Conservation (phyloP, 2,329 filamentous ascomycete species). For the Drechslera avenae region DNA sequence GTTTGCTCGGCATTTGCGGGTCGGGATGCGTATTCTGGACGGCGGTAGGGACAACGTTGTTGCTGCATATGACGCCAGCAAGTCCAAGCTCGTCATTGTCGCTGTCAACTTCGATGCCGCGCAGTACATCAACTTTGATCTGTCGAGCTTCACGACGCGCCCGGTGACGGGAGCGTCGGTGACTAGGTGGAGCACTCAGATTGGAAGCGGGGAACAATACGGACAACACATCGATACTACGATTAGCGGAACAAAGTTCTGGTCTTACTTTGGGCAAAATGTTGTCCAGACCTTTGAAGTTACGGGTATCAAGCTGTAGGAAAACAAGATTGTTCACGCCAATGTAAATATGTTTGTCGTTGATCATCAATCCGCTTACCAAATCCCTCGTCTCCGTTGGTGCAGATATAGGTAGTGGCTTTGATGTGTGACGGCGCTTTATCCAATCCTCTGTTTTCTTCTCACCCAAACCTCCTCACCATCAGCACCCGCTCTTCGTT, state of each 20-base stretch:
- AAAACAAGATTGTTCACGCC: too few relatives aligned
- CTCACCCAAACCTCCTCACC: constrained; percentile 39
- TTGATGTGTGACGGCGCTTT: background rate
- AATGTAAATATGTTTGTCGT: too few relatives aligned
- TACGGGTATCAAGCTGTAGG: constrained; percentile 5
- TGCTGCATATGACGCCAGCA: constrained; percentile 11
- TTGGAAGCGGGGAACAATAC: constrained; percentile 11
- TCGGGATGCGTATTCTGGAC: constrained; percentile 13
- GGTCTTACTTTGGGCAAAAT: constrained; percentile 13
- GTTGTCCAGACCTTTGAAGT: constrained; percentile 15
- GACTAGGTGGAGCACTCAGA: constrained; percentile 9
- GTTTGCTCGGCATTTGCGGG: constrained; percentile 11
- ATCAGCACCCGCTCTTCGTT: constrained; percentile 47
- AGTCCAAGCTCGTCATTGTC: constrained; percentile 7
- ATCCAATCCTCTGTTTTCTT: constrained; percentile 41
- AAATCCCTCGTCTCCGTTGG: too few relatives aligned
- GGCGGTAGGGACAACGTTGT: constrained; percentile 9
- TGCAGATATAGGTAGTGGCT: too few relatives aligned
- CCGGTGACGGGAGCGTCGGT: constrained; percentile 4
- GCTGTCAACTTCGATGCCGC: constrained; percentile 10
- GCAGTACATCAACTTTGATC: constrained; percentile 13
- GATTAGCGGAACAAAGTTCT: constrained; percentile 7
- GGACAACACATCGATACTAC: constrained; percentile 6
- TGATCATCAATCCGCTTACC: too few relatives aligned
- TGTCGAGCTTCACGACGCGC: constrained; percentile 7